Evolutionary conservation across 768 basidiomycete genomes (phyloP).

Genomic region (Collybia sp.): DNA sequence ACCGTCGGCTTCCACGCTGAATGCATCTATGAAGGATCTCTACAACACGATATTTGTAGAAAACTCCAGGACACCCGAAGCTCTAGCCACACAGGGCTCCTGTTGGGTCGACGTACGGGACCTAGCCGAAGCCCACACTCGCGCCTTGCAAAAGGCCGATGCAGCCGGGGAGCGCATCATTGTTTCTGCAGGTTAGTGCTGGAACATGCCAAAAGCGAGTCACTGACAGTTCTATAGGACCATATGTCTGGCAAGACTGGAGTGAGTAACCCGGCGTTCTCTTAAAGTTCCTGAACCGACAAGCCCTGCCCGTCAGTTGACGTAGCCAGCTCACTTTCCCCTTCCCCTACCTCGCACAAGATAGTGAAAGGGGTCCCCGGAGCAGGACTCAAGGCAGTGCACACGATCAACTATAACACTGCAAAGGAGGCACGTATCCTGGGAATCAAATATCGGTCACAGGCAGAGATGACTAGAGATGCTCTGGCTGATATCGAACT

Average conservation of each 20-base stretch:
- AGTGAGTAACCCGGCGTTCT: conserved; percentile 12
- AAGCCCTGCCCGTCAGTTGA: conserved; percentile 21
- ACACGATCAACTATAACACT: conserved; percentile 17
- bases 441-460: conserved; percentile 23
- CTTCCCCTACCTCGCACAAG: conserved; percentile 17
- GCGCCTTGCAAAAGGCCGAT: conserved; percentile 43
- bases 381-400: conserved; percentile 14
- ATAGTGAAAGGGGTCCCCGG: conserved; percentile 24
- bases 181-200: conserved; percentile 20
- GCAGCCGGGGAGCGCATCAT: conserved; percentile 59
- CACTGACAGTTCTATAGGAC: conserved; percentile 5
- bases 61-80: conserved; percentile 14
- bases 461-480: conserved; percentile 24
- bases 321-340: conserved; percentile 20
- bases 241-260: conserved; percentile 31
- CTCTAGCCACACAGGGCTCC: conserved; percentile 14
- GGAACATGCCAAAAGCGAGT: conserved; percentile 11
- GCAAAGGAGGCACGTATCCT: conserved; percentile 25
- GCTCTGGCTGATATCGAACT: conserved; percentile 25
- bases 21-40: conserved; percentile 28
- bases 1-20: conserved; percentile 25
- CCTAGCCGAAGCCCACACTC: conserved; percentile 49
- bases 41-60: conserved; percentile 20
- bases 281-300: background rate
- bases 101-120: conserved; percentile 52